A percentile compares a stretch with the other conserved stretches of the same genome.
Evolutionary conservation across 805 yeast genomes (phyloP).

Genomic region (Yamadazyma endophytica): DNA sequence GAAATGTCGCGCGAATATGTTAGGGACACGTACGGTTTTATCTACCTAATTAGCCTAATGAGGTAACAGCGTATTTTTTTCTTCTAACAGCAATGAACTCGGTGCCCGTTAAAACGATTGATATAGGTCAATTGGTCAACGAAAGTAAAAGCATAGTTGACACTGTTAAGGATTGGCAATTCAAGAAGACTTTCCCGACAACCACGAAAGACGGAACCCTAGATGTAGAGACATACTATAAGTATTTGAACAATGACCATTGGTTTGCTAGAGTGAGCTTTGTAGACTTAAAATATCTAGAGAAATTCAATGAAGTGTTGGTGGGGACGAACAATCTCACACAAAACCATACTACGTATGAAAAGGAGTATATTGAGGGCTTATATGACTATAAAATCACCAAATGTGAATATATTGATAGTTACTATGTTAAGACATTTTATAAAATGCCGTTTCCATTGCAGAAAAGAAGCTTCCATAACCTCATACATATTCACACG

Average conservation of each 20-base stretch:
- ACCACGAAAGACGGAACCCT: slow-evolving; percentile 1
- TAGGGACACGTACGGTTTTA: no score
- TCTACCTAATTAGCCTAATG: no score
- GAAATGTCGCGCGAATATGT: no score
- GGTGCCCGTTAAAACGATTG: no score
- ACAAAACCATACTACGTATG: slow-evolving; percentile 30
- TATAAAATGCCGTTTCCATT: slow-evolving; percentile 36
- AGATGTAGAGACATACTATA: slow-evolving; percentile 2
- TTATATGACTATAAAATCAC: slow-evolving; percentile 20
- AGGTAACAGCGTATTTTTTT: no score
- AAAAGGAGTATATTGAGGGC: slow-evolving; percentile 32
- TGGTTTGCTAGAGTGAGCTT: slow-evolving; percentile 15
- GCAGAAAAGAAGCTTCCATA: slow-evolving; percentile 31
- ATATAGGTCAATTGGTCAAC: no score
- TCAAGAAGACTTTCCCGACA: slow-evolving; percentile 4
- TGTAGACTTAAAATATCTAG: slow-evolving; percentile 4
- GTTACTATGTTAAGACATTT: slow-evolving; percentile 28
- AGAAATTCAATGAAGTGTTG: slow-evolving; percentile 10
- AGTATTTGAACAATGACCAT: slow-evolving; percentile 4
- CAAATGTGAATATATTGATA: slow-evolving; percentile 10
- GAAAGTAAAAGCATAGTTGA: slow-evolving; percentile 5
- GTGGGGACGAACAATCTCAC: slow-evolving; percentile 11
- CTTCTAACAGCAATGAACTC: no score
- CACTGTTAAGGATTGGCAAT: slow-evolving; percentile 5
- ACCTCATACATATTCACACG: slow-evolving; percentile 26